phyloP scores from a whole-genome alignment of 2,329 filamentous ascomycete genomes.

The Rutstroemia sp. region DNA sequence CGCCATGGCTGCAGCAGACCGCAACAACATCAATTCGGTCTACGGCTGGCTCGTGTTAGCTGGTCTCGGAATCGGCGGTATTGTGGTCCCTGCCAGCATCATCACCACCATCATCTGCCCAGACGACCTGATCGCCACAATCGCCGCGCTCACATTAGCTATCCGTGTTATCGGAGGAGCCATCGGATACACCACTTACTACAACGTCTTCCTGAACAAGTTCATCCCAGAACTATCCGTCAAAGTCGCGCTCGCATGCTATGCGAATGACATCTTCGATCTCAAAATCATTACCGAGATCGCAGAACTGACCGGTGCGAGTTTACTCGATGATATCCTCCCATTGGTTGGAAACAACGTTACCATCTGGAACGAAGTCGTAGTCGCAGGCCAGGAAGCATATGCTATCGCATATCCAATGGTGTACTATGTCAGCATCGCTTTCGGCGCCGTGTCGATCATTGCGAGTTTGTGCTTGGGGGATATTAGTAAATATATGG shows the following conservation, averaged over 20 bases:
- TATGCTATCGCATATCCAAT: constrained; percentile 52
- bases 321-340: constrained; percentile 43
- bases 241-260: constrained; percentile 15
- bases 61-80: constrained; percentile 55
- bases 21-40: constrained; percentile 47
- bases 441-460: constrained; percentile 50
- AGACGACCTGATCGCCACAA: constrained; percentile 62
- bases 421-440: constrained; percentile 56
- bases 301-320: constrained; percentile 45
- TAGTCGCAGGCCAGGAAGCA: constrained; percentile 47
- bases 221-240: constrained; percentile 28
- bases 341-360: constrained; percentile 46
- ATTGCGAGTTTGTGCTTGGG: constrained; percentile 51
- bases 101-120: constrained; percentile 64
- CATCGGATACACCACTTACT: constrained; percentile 55
- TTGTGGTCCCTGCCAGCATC: constrained; percentile 60
- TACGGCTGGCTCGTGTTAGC: constrained; percentile 53
- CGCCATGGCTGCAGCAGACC: constrained; percentile 42
- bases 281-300: constrained; percentile 39
- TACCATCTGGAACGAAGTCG: constrained; percentile 42
- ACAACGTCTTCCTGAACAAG: constrained; percentile 44
- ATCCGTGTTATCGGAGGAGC: constrained; percentile 62
- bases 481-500: constrained; percentile 51
- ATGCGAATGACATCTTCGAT: constrained; percentile 25
- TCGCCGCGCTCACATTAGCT: constrained; percentile 60